Evolutionary conservation across 2,329 filamentous ascomycete species (phyloP).

Genomic region (Alternaria atra): DNA sequence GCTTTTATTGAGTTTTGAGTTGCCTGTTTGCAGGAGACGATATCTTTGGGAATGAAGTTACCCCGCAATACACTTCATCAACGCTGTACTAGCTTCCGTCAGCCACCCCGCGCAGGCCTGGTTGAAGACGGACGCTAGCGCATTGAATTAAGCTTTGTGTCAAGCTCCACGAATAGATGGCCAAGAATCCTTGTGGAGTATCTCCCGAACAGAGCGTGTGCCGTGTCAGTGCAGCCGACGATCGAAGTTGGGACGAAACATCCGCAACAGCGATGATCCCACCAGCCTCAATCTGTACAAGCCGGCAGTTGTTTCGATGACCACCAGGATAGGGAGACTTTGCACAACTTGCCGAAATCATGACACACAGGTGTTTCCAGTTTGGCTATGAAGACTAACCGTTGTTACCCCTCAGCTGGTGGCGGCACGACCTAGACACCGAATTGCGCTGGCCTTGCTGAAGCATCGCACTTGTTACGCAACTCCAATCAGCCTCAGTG

Average conservation of each 20-base stretch:
- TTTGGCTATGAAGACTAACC: neutral
- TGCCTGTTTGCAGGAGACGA: neutral
- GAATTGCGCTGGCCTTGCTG: neutral
- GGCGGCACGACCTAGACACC: neutral
- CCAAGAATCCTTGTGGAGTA: slow-evolving; percentile 38
- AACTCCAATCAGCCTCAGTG: slow-evolving; percentile 1
- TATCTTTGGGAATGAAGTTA: slow-evolving; percentile 14
- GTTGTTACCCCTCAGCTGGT: neutral
- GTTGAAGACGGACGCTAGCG: slow-evolving; percentile 26
- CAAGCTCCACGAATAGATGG: slow-evolving; percentile 33
- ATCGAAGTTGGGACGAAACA: slow-evolving; percentile 17
- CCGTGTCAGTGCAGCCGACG: slow-evolving; percentile 11
- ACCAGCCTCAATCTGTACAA: slow-evolving; percentile 7
- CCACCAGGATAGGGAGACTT: neutral
- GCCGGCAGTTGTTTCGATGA: slow-evolving; percentile 1
- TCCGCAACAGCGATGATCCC: slow-evolving; percentile 17
- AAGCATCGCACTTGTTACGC: neutral
- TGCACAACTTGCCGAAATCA: neutral
- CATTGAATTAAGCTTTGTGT: slow-evolving; percentile 37
- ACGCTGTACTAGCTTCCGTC: slow-evolving; percentile 32
- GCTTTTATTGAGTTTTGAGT: neutral
- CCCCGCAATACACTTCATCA: slow-evolving; percentile 33
- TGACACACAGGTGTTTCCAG: neutral
- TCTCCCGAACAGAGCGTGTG: slow-evolving; percentile 27
- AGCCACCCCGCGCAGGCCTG: slow-evolving; percentile 27